Evolutionary conservation across 1,284 basidiomycete genomes (phyloP).

Genomic region (Stygiomarasmius scandens): DNA sequence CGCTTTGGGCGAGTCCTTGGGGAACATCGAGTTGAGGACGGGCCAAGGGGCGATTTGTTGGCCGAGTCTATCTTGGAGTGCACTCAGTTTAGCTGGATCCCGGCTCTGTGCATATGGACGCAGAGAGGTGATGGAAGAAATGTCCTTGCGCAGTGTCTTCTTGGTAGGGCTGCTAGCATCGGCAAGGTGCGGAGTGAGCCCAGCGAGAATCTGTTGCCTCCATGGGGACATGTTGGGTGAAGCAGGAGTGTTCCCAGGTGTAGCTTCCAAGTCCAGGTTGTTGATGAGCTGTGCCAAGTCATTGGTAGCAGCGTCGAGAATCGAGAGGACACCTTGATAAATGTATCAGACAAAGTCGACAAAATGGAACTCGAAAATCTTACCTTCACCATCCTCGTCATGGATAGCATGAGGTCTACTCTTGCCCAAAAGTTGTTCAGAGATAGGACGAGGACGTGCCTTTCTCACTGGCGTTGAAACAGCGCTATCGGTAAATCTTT

Average conservation of each 20-base stretch:
- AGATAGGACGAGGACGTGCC: constrained; percentile 56
- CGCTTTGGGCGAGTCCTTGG: constrained; percentile 36
- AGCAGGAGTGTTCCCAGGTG: constrained; percentile 56
- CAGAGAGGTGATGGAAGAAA: constrained; percentile 57
- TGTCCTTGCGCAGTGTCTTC: constrained; percentile 39
- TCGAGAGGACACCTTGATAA: constrained; percentile 58
- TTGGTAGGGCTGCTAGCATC: constrained; percentile 36
- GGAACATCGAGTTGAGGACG: constrained; percentile 48
- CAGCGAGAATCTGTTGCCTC: constrained; percentile 2
- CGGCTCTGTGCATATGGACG: constrained; percentile 60
- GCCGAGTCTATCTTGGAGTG: constrained; percentile 40
- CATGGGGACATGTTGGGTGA: constrained; percentile 9
- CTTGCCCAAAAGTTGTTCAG: constrained; percentile 61
- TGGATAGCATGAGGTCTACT: constrained; percentile 52
- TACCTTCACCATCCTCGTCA: constrained; percentile 56
- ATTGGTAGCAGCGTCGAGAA: constrained; percentile 74
- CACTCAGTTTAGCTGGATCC: constrained; percentile 22
- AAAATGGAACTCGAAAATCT: constrained; percentile 13
- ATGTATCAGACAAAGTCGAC: constrained; percentile 5
- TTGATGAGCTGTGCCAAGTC: constrained; percentile 78
- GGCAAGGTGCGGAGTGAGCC: not conserved
- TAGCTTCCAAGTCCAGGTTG: constrained; percentile 72
- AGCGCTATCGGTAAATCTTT: constrained; percentile 23
- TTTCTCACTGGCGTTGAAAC: constrained; percentile 22
- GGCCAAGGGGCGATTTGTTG: constrained; percentile 70